phyloP scores from a whole-genome alignment of 495 filamentous ascomycete species.

The Darksidea phi region DNA sequence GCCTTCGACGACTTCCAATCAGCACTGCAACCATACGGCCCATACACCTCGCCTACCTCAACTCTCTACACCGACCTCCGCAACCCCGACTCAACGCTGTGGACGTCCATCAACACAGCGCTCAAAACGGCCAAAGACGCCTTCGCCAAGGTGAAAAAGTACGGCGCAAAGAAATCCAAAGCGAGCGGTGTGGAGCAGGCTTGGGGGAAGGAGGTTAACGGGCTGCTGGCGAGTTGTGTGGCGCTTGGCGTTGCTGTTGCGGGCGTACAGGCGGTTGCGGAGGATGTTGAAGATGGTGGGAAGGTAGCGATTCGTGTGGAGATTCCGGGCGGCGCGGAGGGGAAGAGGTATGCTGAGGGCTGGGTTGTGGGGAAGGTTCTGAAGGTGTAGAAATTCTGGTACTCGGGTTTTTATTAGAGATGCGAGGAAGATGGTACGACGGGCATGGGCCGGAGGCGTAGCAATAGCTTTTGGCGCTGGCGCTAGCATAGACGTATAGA shows the following conservation, averaged over 20 bases:
- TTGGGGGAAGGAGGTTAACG: slow-evolving; percentile 45
- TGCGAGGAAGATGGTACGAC: background rate
- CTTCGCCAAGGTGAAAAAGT: slow-evolving; percentile 37
- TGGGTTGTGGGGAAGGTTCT: slow-evolving; percentile 72
- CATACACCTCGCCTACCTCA: slow-evolving; percentile 43
- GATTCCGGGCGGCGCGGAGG: slow-evolving; percentile 35
- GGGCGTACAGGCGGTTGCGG: slow-evolving; percentile 42
- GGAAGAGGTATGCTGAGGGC: slow-evolving; percentile 62
- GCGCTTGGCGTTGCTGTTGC: slow-evolving; percentile 63
- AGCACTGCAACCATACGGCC: slow-evolving; percentile 46
- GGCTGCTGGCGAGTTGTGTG: slow-evolving; percentile 64
- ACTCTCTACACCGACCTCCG: background rate
- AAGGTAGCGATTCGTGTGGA: slow-evolving; percentile 28
- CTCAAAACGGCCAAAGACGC: slow-evolving; percentile 36
- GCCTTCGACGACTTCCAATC: slow-evolving; percentile 60
- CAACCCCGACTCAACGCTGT: background rate
- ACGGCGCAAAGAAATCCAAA: slow-evolving; percentile 30
- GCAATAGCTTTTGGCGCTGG: background rate
- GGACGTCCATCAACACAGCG: slow-evolving; percentile 19
- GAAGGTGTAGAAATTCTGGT: too few relatives aligned
- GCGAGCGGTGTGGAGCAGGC: slow-evolving; percentile 35
- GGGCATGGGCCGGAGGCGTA: background rate
- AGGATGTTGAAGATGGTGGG: slow-evolving; percentile 2
- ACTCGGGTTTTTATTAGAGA: background rate
- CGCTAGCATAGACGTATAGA: too few relatives aligned